Evolutionary conservation across 75 land plant genomes (phyloP).

Genomic region (Pinus taeda): DNA sequence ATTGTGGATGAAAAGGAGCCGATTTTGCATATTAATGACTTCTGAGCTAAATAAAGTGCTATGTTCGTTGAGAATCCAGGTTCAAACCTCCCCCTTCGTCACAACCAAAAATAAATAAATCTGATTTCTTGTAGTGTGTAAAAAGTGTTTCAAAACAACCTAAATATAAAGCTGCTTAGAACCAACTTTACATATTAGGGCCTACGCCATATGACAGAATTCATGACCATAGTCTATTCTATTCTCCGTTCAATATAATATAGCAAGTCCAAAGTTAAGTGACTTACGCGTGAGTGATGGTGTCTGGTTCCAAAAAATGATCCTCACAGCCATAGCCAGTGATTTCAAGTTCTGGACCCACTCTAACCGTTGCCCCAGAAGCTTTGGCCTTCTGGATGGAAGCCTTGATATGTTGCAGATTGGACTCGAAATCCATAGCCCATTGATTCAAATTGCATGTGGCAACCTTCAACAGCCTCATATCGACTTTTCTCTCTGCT

Average conservation of each 20-base stretch:
- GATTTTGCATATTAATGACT: too few relatives aligned
- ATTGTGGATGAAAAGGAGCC: too few relatives aligned
- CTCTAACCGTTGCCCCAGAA: slow-evolving; percentile 71
- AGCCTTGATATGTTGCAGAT: slow-evolving; percentile 70
- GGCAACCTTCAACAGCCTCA: slow-evolving; percentile 95
- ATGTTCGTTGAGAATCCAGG: too few relatives aligned
- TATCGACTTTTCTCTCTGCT: slow-evolving; percentile 15
- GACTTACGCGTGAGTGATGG: slow-evolving; percentile 71
- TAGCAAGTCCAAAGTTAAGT: background rate
- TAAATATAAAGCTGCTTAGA: too few relatives aligned
- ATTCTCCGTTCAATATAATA: background rate
- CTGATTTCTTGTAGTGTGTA: too few relatives aligned
- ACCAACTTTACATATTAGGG: too few relatives aligned
- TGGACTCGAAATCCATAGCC: slow-evolving; percentile 97
- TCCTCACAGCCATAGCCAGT: slow-evolving; percentile 98
- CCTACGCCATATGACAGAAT: background rate
- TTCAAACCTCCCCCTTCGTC: too few relatives aligned
- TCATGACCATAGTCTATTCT: background rate
- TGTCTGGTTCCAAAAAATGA: slow-evolving; percentile 91
- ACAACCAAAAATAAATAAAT: too few relatives aligned
- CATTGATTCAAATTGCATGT: slow-evolving; percentile 96
- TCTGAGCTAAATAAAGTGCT: too few relatives aligned
- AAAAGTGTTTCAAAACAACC: too few relatives aligned
- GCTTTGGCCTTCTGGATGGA: slow-evolving; percentile 70
- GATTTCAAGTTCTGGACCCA: slow-evolving; percentile 98